Evolutionary conservation across 2,329 filamentous ascomycete genomes (phyloP), one percentile per base, ranked within the genome.

Genomic region (Grosmannia clavigera): DNA sequence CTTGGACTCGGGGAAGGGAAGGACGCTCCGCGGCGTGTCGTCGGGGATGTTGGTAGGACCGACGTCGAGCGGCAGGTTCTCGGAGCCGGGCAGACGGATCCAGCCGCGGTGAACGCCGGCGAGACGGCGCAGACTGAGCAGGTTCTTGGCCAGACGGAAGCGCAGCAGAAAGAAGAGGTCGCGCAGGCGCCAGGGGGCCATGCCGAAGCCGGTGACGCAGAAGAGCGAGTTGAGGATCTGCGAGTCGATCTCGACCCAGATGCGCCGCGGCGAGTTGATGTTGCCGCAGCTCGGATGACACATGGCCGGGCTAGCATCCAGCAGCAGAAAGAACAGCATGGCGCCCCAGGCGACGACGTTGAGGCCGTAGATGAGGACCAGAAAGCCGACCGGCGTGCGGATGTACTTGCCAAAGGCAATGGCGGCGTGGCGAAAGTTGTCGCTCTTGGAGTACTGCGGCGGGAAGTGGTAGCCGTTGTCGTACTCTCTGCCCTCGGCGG

Each of bases 291-390:
- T 75, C 0, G 80, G 85, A 65, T 78, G 70, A 75, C 89, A 90
- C 87, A 90, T 90, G 62, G 83, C 82, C 7, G 86, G 85, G 2
- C 82, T 76, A 60, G 80, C 89, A 67, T 90, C 89, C 75, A 85
- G 87, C 31, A 95, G 82, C 2, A 96, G 77, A 22, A 95, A 76
- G 73, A 95, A 95, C 40, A 95, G 78, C 90, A 95, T 95, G 61
- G 87, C 90, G 58, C 90, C 90, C 90, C 90, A 95, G 0, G 88
- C 91, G 11, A 95, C 82, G 25, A 95, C 81, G 64, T 92, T 92
- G 61, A 94, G 79, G 14, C 86, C 84, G 71, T 95, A 95, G 6
- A 95, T 70, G 2, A 85, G 87, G 50, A 92, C 81, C 59, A 89
- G 75, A 69, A 94, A 90, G 3, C 90, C 90, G 59, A 88, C 72